These are phyloP conservation scores for Diaporthe caulivora DNA, from an alignment of 2,329 filamentous ascomycete genomes.

Conservation along the genomic window DNA sequence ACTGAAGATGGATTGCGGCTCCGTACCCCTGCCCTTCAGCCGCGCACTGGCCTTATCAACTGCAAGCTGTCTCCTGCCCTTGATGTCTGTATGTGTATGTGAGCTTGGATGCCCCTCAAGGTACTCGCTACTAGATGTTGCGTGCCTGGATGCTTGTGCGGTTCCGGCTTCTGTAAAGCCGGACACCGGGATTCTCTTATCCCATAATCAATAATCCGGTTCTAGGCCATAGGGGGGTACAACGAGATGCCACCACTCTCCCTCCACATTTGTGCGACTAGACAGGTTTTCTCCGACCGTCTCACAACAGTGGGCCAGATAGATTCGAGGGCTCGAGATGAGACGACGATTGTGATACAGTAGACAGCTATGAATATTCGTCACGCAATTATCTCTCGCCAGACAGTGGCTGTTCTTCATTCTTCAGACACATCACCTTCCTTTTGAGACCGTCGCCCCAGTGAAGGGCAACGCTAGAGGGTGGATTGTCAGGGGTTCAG, in stretches of 20 bases:
- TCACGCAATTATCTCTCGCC: not conserved
- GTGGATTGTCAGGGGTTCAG: slow-evolving; percentile 18
- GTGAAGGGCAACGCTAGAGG: slow-evolving; percentile 4
- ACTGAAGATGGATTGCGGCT: not conserved
- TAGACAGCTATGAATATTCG: not conserved
- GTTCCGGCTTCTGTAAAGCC: not conserved
- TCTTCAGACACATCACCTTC: not conserved
- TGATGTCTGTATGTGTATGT: not conserved
- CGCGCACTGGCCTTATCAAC: not conserved
- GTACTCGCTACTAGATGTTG: not conserved
- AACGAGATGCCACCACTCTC: not conserved
- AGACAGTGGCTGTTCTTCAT: not conserved
- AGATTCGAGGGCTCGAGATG: slow-evolving; percentile 12
- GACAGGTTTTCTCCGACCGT: not conserved
- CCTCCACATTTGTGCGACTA: not conserved
- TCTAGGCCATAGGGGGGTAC: not conserved
- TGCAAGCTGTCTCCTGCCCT: not conserved
- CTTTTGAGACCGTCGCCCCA: not conserved
- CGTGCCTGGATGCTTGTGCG: not conserved
- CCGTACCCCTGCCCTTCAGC: not conserved
- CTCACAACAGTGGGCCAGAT: slow-evolving; percentile 10
- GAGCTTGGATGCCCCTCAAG: not conserved
- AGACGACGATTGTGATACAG: slow-evolving; percentile 8
- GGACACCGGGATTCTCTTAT: not conserved
- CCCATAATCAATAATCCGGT: not conserved